A percentile compares a stretch with the other conserved stretches of the same genome.
Evolutionary conservation across 352 stramenopile species (phyloP).

Genomic region (Globisporangium megalacanthum): DNA sequence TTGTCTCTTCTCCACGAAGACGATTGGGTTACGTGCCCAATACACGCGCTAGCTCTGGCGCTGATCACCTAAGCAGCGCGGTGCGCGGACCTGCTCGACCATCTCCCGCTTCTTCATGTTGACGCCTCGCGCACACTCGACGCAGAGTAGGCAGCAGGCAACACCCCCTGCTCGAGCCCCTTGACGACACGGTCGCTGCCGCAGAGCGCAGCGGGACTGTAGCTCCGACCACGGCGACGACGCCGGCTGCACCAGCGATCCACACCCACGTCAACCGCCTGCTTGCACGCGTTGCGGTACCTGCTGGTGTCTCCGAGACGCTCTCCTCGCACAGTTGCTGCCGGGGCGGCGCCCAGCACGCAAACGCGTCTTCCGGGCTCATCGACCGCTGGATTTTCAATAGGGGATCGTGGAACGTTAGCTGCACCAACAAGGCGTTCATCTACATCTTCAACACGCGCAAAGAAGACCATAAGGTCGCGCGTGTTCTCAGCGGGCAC

Average conservation of each 20-base stretch:
- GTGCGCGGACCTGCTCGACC: neutral
- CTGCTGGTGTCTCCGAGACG: slow-evolving; percentile 2
- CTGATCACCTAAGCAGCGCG: neutral
- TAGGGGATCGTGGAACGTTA: neutral
- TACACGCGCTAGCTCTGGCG: neutral
- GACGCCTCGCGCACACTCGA: no score
- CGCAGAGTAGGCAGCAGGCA: no score
- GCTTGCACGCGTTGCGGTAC: slow-evolving; percentile 7
- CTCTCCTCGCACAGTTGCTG: slow-evolving; percentile 23
- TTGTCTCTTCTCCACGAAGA: neutral
- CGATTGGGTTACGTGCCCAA: neutral
- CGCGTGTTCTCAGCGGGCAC: neutral
- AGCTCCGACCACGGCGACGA: no score
- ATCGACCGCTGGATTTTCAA: neutral
- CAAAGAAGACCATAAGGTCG: neutral
- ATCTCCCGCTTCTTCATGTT: neutral
- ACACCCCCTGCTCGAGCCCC: neutral
- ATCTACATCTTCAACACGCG: neutral
- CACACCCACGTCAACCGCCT: slow-evolving; percentile 19
- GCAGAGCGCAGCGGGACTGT: no score
- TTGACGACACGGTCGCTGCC: no score
- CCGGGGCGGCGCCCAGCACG: slow-evolving; percentile 1
- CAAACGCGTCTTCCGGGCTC: neutral
- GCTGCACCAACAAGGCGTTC: neutral
- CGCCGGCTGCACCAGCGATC: neutral